Evolutionary conservation across 257 asterid genomes (phyloP).

Genomic region (Nicotiana knightiana): DNA sequence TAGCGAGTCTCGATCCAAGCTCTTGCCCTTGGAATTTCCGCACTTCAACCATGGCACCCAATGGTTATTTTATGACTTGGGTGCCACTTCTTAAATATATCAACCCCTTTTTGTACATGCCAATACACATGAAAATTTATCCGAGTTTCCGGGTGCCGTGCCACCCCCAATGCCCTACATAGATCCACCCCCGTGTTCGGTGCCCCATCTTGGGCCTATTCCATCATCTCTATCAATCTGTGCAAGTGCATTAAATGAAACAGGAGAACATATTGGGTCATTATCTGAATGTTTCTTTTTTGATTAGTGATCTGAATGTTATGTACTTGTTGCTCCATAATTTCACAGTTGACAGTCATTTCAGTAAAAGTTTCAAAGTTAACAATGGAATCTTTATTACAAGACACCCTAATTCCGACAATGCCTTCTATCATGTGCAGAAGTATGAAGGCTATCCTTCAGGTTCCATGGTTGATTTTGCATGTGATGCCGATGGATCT

Average conservation of each 20-base stretch:
- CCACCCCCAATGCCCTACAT: no score
- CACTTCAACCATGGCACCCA: no score
- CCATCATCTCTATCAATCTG: not conserved
- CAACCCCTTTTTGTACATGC: no score
- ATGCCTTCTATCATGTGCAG: slow-evolving; percentile 32
- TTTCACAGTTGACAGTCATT: not conserved
- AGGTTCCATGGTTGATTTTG: slow-evolving; percentile 92
- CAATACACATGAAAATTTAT: no score
- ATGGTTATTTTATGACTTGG: no score
- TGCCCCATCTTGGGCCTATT: not conserved
- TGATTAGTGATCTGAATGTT: not conserved
- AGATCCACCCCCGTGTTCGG: not conserved
- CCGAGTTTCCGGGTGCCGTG: no score
- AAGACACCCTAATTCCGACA: not conserved
- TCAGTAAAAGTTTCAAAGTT: not conserved
- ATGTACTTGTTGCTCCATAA: not conserved
- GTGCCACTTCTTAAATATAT: no score
- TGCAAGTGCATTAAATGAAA: not conserved
- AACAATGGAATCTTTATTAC: not conserved
- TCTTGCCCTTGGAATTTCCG: no score
- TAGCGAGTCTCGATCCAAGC: no score
- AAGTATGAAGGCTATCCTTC: slow-evolving; percentile 93
- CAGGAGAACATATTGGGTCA: not conserved
- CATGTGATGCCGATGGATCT: slow-evolving; percentile 86
- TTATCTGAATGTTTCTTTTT: not conserved